These are phyloP conservation scores for Macadamia integrifolia DNA, from an alignment of 164 flowering plant species.

Conservation along the genomic window DNA sequence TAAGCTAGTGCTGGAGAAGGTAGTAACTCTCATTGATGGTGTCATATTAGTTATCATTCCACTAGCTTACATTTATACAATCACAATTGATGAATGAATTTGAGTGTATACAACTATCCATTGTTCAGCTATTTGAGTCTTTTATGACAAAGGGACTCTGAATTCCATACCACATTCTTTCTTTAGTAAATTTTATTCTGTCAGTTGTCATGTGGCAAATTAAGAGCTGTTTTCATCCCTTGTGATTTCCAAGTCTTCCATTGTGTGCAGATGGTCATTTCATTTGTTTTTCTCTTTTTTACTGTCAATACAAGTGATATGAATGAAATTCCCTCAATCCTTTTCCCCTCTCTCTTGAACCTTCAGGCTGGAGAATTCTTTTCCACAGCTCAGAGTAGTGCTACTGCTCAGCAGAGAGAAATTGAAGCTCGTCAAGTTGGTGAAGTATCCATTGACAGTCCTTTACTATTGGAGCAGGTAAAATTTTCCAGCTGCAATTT, in stretches of 20 bases:
- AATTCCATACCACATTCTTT: background rate
- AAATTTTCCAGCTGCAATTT: conserved; percentile 3
- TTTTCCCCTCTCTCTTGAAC: too few species aligned
- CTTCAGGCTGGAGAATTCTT: conserved; percentile 89
- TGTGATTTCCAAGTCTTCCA: background rate
- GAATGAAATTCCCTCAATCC: too few species aligned
- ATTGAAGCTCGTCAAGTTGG: conserved; percentile 34
- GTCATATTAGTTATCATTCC: background rate
- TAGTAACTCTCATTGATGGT: conserved; percentile 14
- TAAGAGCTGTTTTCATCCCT: background rate
- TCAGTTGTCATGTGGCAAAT: background rate
- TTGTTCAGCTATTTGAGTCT: background rate
- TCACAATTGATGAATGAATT: background rate
- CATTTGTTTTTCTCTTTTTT: conserved; percentile 2
- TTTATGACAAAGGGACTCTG: background rate
- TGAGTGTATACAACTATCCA: background rate
- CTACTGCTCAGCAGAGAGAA: conserved; percentile 74
- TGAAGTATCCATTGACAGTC: conserved; percentile 69
- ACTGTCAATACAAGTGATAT: too few species aligned
- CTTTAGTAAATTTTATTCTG: background rate
- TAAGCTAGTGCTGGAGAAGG: conserved; percentile 88
- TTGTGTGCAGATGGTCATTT: background rate
- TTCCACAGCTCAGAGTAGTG: conserved; percentile 59
- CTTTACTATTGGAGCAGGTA: conserved; percentile 75
- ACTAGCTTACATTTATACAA: too few species aligned